phyloP scores from a whole-genome alignment of 768 basidiomycete species.

The Trametes cinnabarina region DNA sequence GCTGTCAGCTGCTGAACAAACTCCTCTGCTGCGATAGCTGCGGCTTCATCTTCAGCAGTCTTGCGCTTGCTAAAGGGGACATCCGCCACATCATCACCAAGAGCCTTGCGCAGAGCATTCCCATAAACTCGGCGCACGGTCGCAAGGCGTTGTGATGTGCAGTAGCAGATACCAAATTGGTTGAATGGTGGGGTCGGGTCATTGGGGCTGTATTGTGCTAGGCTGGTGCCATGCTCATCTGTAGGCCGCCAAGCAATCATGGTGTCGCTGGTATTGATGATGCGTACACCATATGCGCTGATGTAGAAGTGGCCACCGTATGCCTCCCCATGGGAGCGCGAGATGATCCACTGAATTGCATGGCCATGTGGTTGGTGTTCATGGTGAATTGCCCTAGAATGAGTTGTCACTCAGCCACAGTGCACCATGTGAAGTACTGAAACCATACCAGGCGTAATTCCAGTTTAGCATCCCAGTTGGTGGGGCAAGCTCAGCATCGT shows the following conservation, averaged over 20 bases:
- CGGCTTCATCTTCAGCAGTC: background rate
- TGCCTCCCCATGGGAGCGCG: background rate
- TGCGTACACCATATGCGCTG: background rate
- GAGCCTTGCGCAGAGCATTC: background rate
- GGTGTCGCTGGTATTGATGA: background rate
- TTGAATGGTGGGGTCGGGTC: background rate
- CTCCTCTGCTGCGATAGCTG: background rate
- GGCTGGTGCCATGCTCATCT: background rate
- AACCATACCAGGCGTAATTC: background rate
- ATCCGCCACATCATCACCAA: background rate
- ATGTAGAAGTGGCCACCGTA: background rate
- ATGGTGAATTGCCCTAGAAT: background rate
- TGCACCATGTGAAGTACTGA: background rate
- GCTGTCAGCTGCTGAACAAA: background rate
- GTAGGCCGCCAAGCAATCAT: background rate
- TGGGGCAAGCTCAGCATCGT: background rate
- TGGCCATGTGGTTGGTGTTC: background rate
- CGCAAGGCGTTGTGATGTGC: background rate
- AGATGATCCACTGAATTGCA: background rate
- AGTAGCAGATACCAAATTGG: background rate
- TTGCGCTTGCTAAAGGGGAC: background rate
- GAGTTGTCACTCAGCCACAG: too few species aligned
- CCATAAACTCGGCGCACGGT: background rate
- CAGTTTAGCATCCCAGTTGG: background rate
- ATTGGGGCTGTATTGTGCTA: background rate